Conservation (phyloP, 208 protist genomes). For the Phytomonas francai region DNA sequence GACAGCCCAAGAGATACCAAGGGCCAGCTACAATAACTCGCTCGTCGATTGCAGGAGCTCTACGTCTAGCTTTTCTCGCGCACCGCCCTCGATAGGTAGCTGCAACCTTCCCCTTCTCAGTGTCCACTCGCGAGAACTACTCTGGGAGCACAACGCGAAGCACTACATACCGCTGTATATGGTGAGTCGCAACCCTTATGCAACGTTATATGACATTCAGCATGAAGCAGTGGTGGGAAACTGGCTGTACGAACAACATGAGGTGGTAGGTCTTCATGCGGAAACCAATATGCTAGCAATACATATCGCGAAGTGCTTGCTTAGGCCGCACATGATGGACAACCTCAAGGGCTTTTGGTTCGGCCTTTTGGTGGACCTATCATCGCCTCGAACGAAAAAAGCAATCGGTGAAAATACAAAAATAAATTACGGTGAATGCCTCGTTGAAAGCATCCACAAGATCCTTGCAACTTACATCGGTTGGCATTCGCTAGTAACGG, state of each 20-base stretch:
- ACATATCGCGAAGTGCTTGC: not conserved
- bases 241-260: not conserved
- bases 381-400: not conserved
- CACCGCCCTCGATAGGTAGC: not conserved
- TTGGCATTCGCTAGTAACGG: not conserved
- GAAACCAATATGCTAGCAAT: slow-evolving; percentile 2
- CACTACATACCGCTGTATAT: not conserved
- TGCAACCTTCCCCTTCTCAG: not conserved
- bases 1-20: not conserved
- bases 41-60: not conserved
- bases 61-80: not conserved
- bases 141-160: not conserved
- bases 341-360: slow-evolving; percentile 1
- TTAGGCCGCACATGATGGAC: not conserved
- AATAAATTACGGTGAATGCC: not conserved
- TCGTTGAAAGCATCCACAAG: not conserved
- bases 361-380: not conserved
- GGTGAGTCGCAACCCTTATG: slow-evolving; percentile 1
- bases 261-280: not conserved
- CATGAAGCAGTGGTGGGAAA: not conserved
- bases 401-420: not conserved
- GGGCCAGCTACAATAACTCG: not conserved
- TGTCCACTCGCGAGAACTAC: not conserved
- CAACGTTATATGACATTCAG: not conserved
- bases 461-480: not conserved